Evolutionary conservation across 805 yeast species (phyloP), one percentile per base, ranked within the genome.

Genomic region (Suhomyces kilbournensis): DNA sequence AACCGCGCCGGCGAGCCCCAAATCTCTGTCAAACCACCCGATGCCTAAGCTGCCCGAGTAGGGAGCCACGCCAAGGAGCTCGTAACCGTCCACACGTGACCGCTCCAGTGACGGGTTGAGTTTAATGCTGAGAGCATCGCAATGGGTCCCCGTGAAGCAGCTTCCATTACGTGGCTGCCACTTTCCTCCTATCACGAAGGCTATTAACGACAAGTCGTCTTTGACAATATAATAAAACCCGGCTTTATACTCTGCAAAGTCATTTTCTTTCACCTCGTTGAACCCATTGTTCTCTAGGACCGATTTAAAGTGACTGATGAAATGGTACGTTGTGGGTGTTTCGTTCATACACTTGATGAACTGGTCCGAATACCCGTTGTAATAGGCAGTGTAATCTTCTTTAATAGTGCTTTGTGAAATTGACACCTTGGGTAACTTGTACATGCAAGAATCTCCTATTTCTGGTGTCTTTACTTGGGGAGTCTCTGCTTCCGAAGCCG

Each of bases 281-380:
- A 72, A 74, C 4, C 74, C 76, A 26, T 65, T 57, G 17, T 51
- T 48, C 7, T 55, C 53, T 7, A 75, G 57, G 3, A 65, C 47
- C 2, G 53, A 43, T 42, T 60, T 55, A 51, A 71, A 66, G 52
- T 63, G 60, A 2, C 51, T 44, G 6, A 71, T 57, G 5, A 65
- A 73, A 58, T 75, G 79, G 54, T 61, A 70, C 2, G 77, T 72
- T 3, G 79, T 73, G n/a, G 79, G 78, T 48, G 70, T 69, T n/a
- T 56, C 48, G 48, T 70, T 60, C 46, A 75, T 70, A 56, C 70
- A 71, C 20, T 54, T 52, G 45, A 72, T 56, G 53, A 69, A 72
- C 34, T 59, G 44, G 15, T 55, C 53, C 17, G 69, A 63, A 49
- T 53, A 57, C 1, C 44, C 46, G 14, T 60, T 60, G 51, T 58